phyloP scores from a whole-genome alignment of 2,329 filamentous ascomycete genomes.

The Cercospora beticola region DNA sequence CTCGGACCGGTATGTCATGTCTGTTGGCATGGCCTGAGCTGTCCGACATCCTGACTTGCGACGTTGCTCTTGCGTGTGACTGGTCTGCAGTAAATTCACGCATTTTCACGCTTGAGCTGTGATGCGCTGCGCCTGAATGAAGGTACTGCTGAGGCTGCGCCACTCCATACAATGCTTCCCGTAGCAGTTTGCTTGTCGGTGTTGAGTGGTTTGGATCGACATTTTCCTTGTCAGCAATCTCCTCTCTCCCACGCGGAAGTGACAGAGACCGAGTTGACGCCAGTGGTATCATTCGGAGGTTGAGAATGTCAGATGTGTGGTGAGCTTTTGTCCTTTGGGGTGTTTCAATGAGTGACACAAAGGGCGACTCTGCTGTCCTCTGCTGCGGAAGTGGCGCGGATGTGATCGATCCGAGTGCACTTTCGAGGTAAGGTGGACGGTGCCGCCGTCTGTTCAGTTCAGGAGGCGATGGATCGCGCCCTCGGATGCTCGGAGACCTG shows the following conservation, averaged over 20 bases:
- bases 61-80: too few relatives aligned
- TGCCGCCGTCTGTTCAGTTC: background rate
- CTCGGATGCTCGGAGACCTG: background rate
- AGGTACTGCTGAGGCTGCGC: background rate
- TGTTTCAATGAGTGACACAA: background rate
- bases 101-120: background rate
- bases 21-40: background rate
- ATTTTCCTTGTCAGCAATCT: conserved; percentile 22
- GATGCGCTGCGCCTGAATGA: background rate
- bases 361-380: background rate
- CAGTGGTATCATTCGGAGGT: conserved; percentile 5
- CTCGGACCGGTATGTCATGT: background rate
- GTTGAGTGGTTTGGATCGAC: conserved; percentile 18
- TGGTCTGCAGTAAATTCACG: background rate
- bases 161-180: conserved; percentile 13
- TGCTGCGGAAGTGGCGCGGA: background rate
- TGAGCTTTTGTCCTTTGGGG: background rate
- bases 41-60: background rate
- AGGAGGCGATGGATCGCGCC: background rate
- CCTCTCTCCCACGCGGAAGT: background rate
- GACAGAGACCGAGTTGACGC: background rate
- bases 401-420: conserved; percentile 1
- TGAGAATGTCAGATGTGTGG: conserved; percentile 31
- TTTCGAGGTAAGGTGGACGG: background rate
- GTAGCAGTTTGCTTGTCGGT: conserved; percentile 26